Base-by-base conservation (phyloP, 306 rosid genomes). In the Medicago ruthenica region DNA sequence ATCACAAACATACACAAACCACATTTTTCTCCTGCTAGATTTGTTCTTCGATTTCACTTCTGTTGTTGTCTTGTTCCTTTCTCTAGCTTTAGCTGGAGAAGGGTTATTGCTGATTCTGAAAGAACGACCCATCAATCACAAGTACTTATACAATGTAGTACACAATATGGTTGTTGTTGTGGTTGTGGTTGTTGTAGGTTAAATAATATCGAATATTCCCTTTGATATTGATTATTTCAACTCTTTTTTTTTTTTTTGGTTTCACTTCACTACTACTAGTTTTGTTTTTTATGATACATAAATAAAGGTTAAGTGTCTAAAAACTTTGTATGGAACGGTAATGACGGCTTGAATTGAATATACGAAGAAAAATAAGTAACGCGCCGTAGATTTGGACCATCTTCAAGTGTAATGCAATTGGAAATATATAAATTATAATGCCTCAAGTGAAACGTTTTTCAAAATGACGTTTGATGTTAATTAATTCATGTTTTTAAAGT, bases 1-100 rank as follows among this genome's bases (percentile, higher is more conserved):
- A 1, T 92, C 89, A 42, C 86, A 88, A 10, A 94, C 84, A 12
- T 54, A 87, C 10, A 80, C 67, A 16, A 64, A 71, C 91, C 92
- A 85, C 98, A 91, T 91, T 91, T 82, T 85, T 79, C 57, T 20
- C 70, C 70, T 75, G 9, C n/a, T 3, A 73, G 60, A 14, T 39
- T 65, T 65, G 3, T 21, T 41, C 55, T 67, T 67, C 11, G 54
- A 40, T 65, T 41, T 27, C 7, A 13, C 20, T 6, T 45, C 3
- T 24, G 53, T n/a, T 55, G 53, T 60, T 8, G 18, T 60, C 6
- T 5, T 15, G 17, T 24, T 22, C 10, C 7, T 22, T 57, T 57
- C 15, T 9, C 10, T 59, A 59, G 17, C 6, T 55, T 55, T 20
- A 20, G 31, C 0, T 5, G 31, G 4, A 2, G 31, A 55, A 9